phyloP scores from a whole-genome alignment of 768 basidiomycete species.

The Collybia sordida region DNA sequence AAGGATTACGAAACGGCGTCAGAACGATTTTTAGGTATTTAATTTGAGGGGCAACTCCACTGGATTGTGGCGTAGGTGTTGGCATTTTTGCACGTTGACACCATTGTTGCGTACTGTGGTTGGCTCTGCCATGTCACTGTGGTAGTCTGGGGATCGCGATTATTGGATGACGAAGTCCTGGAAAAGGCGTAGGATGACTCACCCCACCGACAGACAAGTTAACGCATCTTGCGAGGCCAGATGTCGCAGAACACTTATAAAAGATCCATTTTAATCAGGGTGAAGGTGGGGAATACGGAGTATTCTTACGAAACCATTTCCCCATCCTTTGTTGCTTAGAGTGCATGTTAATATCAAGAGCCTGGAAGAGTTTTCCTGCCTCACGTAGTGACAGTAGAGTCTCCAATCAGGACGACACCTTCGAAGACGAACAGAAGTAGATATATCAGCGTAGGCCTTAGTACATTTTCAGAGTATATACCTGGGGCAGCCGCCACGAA shows the following conservation, averaged over 20 bases:
- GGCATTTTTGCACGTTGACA: slow-evolving; percentile 2
- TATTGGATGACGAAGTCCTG: background rate
- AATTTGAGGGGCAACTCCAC: background rate
- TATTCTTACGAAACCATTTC: background rate
- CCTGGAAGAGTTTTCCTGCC: background rate
- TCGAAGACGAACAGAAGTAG: background rate
- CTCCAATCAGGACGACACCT: slow-evolving; percentile 2
- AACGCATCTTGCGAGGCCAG: slow-evolving; percentile 1
- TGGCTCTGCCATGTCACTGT: slow-evolving; percentile 4
- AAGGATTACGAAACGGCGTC: background rate
- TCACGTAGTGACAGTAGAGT: slow-evolving; percentile 5
- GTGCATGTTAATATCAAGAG: background rate
- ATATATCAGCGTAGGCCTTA: background rate
- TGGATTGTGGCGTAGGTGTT: slow-evolving; percentile 4
- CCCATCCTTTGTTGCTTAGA: background rate
- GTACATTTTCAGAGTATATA: background rate
- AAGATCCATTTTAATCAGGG: background rate
- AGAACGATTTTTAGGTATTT: background rate
- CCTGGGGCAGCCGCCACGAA: background rate
- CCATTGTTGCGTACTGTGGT: slow-evolving; percentile 4
- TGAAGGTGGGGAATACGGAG: background rate
- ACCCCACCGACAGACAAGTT: slow-evolving; percentile 2
- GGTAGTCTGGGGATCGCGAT: background rate
- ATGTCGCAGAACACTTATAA: slow-evolving; percentile 1
- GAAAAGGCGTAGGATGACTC: background rate